Conservation (phyloP, 2,329 filamentous ascomycete species). For the Venturia asperata region DNA sequence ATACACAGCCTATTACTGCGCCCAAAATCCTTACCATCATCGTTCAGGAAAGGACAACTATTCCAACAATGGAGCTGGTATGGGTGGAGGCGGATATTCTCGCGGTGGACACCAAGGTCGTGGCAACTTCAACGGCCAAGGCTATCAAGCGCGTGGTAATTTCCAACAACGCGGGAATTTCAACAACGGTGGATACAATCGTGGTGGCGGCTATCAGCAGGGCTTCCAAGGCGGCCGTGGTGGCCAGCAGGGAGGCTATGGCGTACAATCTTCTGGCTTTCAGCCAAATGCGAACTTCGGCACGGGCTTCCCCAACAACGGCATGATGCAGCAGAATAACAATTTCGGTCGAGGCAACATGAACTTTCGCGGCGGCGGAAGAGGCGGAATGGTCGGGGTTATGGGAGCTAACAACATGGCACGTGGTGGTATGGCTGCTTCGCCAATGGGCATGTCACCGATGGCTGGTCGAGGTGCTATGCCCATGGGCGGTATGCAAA, state of each 20-base stretch:
- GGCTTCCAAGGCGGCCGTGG: conserved; percentile 21
- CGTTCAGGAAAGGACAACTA: conserved; percentile 15
- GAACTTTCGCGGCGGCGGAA: conserved; percentile 31
- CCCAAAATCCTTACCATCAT: conserved; percentile 16
- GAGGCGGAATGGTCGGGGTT: conserved; percentile 25
- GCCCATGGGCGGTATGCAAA: conserved; percentile 19
- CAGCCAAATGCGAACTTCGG: conserved; percentile 34
- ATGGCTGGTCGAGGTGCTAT: conserved; percentile 30
- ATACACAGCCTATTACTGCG: conserved; percentile 18
- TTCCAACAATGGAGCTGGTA: conserved; percentile 9
- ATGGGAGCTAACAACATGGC: conserved; percentile 25
- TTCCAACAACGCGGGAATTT: conserved; percentile 28
- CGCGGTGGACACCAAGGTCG: conserved; percentile 29
- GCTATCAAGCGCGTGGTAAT: conserved; percentile 39
- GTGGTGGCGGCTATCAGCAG: conserved; percentile 26
- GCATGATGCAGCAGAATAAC: conserved; percentile 23
- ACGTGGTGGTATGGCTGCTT: conserved; percentile 35
- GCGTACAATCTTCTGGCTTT: conserved; percentile 25
- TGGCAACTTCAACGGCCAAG: conserved; percentile 27
- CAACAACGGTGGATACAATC: conserved; percentile 44
- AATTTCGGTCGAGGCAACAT: conserved; percentile 27
- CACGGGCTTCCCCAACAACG: conserved; percentile 32
- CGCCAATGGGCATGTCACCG: conserved; percentile 40
- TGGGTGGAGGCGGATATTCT: conserved; percentile 2
- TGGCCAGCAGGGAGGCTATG: conserved; percentile 13